Conservation (phyloP, 148 eudicot species). For the Dysphania ambrosioides region DNA sequence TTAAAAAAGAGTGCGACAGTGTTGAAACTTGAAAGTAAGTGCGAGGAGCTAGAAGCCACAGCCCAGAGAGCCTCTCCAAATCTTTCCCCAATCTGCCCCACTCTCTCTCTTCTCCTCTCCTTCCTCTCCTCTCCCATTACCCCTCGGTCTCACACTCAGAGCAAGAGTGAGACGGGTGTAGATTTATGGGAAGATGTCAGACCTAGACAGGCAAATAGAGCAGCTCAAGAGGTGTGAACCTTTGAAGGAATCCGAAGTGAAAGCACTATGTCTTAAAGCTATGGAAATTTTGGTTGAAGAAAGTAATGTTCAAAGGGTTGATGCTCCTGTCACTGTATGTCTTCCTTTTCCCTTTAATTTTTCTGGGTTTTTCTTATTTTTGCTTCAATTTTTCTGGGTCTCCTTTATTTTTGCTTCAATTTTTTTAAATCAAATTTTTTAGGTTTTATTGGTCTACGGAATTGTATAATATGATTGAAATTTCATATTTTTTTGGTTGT, state of each 20-base stretch:
- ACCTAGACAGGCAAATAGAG: constrained; percentile 90
- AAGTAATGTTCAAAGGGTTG: constrained; percentile 87
- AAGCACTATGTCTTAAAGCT: constrained; percentile 81
- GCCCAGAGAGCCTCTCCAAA: no score
- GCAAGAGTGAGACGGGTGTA: background rate
- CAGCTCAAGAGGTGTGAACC: constrained; percentile 83
- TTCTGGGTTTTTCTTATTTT: background rate
- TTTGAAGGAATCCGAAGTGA: constrained; percentile 73
- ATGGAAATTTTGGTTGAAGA: constrained; percentile 90
- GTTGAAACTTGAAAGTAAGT: no score
- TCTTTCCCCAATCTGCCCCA: no score
- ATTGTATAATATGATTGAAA: background rate
- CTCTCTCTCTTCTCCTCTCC: constrained; percentile 10
- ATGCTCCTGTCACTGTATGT: constrained; percentile 90
- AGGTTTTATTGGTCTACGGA: background rate
- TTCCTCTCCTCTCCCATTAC: background rate
- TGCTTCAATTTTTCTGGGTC: background rate
- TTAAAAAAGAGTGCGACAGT: no score
- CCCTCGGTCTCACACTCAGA: no score
- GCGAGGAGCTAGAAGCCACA: no score
- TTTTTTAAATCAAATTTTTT: background rate
- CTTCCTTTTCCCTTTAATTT: background rate
- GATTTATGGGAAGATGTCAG: constrained; percentile 49
- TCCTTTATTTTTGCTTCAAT: background rate
- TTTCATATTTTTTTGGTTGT: background rate